Evolutionary conservation across 495 filamentous ascomycete genomes (phyloP).

Genomic region (Hyphodiscus hymeniophilus): DNA sequence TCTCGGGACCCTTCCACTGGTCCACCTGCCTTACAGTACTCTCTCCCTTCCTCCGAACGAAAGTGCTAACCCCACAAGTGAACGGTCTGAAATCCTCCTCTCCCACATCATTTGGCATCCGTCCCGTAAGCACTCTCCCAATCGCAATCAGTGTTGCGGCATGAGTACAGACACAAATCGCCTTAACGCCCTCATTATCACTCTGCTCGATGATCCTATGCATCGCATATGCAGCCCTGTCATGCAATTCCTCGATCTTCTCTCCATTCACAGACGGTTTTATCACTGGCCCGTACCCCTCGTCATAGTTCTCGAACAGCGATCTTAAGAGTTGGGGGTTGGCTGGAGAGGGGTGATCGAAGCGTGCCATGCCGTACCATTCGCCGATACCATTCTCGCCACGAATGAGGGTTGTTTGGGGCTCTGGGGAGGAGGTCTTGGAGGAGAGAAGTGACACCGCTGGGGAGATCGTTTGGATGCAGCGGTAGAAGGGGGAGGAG

Average conservation of each 20-base stretch:
- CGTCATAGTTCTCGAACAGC: conserved; percentile 56
- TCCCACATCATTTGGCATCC: conserved; percentile 57
- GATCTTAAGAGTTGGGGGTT: conserved; percentile 42
- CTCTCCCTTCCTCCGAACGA: conserved; percentile 25
- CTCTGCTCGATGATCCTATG: conserved; percentile 59
- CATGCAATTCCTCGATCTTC: conserved; percentile 66
- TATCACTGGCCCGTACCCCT: conserved; percentile 47
- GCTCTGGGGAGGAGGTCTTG: conserved; percentile 4
- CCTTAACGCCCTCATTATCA: conserved; percentile 53
- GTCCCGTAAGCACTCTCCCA: conserved; percentile 69
- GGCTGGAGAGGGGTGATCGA: conserved; percentile 77
- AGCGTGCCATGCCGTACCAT: conserved; percentile 79
- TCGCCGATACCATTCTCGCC: conserved; percentile 77
- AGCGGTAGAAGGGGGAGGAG: conserved; percentile 83
- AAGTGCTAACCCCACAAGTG: conserved; percentile 68
- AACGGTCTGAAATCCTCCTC: conserved; percentile 80
- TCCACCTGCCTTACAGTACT: conserved; percentile 17
- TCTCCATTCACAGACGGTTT: conserved; percentile 67
- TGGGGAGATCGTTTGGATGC: conserved; percentile 78
- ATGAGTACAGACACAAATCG: conserved; percentile 81
- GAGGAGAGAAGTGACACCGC: conserved; percentile 45
- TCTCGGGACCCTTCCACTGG: conserved; percentile 26
- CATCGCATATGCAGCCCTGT: conserved; percentile 66
- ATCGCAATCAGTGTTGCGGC: conserved; percentile 81
- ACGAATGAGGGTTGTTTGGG: conserved; percentile 37